Evolutionary conservation across 2,329 filamentous ascomycete species (phyloP).

Genomic region (Colletotrichum liaoningense): DNA sequence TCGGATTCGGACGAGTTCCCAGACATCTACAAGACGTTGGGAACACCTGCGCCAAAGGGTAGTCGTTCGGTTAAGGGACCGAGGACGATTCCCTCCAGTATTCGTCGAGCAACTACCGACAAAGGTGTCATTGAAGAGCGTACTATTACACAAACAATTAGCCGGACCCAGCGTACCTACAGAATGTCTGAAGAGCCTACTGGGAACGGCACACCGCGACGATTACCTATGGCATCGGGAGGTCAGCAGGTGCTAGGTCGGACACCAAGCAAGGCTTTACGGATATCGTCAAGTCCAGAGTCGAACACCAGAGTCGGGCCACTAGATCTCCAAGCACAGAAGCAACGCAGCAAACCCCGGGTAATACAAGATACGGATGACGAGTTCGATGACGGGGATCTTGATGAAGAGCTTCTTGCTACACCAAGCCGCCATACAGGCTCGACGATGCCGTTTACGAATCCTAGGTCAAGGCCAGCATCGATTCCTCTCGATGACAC

Average conservation of each 20-base stretch:
- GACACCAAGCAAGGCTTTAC: constrained; percentile 39
- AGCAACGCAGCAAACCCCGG: constrained; percentile 38
- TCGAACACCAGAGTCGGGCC: constrained; percentile 26
- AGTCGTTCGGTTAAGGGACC: constrained; percentile 42
- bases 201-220: constrained; percentile 14
- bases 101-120: constrained; percentile 22
- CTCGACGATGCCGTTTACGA: constrained; percentile 29
- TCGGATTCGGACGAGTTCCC: constrained; percentile 61
- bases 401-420: constrained; percentile 65
- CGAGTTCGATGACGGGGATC: constrained; percentile 69
- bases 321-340: not conserved
- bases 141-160: constrained; percentile 39
- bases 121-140: constrained; percentile 36
- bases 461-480: constrained; percentile 26
- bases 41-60: constrained; percentile 48
- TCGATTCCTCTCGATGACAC: constrained; percentile 32
- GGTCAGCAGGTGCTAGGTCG: constrained; percentile 17
- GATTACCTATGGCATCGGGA: constrained; percentile 13
- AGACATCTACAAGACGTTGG: constrained; percentile 63
- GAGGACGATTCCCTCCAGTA: constrained; percentile 20
- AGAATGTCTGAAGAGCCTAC: constrained; percentile 22
- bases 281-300: constrained; percentile 37
- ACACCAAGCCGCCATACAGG: constrained; percentile 51
- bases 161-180: constrained; percentile 38
- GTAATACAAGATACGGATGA: constrained; percentile 69